Percentiles rank a stretch among this genome's conserved stretches.
Conservation (phyloP, 1,139 yeast genomes). For the Taiozyma onychis region DNA sequence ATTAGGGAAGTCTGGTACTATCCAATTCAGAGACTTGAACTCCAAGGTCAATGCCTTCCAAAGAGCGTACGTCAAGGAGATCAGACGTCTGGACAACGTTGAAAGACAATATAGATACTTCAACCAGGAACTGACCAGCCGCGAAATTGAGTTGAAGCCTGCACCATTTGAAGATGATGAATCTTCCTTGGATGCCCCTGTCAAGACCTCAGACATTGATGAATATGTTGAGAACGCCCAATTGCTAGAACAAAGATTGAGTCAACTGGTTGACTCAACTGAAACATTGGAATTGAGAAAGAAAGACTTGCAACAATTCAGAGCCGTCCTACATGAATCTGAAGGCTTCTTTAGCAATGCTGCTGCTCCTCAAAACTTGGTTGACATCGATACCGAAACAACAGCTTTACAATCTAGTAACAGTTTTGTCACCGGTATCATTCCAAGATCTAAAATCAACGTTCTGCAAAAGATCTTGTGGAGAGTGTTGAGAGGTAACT, state of each 20-base stretch:
- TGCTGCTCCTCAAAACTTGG: conserved; percentile 53
- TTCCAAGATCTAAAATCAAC: conserved; percentile 62
- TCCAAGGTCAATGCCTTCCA: conserved; percentile 75
- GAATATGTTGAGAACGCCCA: conserved; percentile 65
- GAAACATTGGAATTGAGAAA: conserved; percentile 49
- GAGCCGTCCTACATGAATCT: conserved; percentile 57
- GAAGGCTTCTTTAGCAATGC: conserved; percentile 31
- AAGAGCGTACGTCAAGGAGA: conserved; percentile 78
- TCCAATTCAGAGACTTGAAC: conserved; percentile 90
- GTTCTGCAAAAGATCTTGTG: conserved; percentile 83
- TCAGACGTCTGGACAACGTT: conserved; percentile 60
- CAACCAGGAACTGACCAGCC: conserved; percentile 40
- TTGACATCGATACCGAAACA: conserved; percentile 33
- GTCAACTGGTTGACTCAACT: conserved; percentile 50
- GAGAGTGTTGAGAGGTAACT: conserved; percentile 89
- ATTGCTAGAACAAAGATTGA: conserved; percentile 51
- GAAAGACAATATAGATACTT: conserved; percentile 50
- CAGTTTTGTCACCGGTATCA: conserved; percentile 77
- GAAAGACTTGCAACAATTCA: conserved; percentile 53
- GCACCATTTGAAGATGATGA: conserved; percentile 33
- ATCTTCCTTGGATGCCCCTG: conserved; percentile 18
- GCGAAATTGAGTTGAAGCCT: conserved; percentile 39
- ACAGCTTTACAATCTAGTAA: conserved; percentile 27
- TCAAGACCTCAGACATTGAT: conserved; percentile 61
- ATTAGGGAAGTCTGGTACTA: conserved; percentile 74